Percentiles rank a stretch among this genome's conserved stretches.
These are phyloP conservation scores for Coprinellus micaceus DNA, from an alignment of 768 basidiomycete species.

Conservation along the genomic window DNA sequence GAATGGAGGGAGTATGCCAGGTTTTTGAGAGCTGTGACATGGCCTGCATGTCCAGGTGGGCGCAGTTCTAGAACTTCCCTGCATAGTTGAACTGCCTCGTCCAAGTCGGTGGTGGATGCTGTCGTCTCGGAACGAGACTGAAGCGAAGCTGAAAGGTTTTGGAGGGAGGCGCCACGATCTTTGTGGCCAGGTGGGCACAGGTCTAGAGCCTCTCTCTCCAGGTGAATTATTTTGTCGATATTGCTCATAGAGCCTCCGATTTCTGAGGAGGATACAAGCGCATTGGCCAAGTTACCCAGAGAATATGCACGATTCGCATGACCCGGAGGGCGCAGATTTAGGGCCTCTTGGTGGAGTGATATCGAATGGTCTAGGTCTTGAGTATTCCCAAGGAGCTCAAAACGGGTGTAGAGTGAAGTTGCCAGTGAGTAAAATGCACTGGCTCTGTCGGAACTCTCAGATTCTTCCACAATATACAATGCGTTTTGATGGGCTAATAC, in stretches of 20 bases:
- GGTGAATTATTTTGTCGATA: neutral
- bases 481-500: neutral
- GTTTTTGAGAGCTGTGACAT: no score
- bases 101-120: no score
- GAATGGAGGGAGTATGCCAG: no score
- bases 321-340: conserved; percentile 5
- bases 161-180: neutral
- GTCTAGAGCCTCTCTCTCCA: neutral
- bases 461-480: neutral
- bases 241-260: neutral
- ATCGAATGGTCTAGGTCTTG: conserved; percentile 13
- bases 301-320: conserved; percentile 6
- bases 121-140: neutral
- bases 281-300: conserved; percentile 11
- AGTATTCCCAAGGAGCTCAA: neutral
- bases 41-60: no score
- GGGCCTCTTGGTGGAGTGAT: conserved; percentile 9
- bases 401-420: neutral
- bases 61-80: no score
- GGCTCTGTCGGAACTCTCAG: neutral
- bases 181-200: neutral
- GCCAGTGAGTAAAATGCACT: neutral
- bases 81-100: no score
- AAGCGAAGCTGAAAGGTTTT: neutral
- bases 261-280: neutral